Evolutionary conservation across 331 rosid genomes (phyloP).

Genomic region (Arachis monticola): DNA sequence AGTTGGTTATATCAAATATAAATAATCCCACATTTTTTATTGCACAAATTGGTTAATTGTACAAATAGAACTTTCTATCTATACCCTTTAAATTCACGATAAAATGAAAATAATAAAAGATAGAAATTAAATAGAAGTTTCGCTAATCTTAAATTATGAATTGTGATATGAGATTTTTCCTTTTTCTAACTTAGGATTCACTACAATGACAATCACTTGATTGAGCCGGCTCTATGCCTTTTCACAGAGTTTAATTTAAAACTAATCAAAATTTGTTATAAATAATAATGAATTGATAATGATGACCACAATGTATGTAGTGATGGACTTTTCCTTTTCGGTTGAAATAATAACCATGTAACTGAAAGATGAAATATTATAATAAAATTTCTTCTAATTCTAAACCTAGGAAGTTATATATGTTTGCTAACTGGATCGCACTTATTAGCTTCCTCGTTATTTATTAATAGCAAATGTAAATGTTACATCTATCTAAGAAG

Average conservation of each 20-base stretch:
- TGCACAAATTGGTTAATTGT: neutral
- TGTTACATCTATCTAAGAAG: neutral
- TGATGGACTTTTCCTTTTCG: neutral
- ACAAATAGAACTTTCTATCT: neutral
- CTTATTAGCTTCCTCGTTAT: neutral
- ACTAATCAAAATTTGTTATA: neutral
- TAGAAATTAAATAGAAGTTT: neutral
- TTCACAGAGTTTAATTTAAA: slow-evolving; percentile 1
- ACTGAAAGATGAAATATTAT: neutral
- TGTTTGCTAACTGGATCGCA: slow-evolving; percentile 10
- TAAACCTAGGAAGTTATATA: neutral
- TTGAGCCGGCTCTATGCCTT: neutral
- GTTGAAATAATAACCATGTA: neutral
- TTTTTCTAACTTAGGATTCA: neutral
- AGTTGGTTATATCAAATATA: neutral
- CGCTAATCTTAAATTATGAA: neutral
- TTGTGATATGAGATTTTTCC: neutral
- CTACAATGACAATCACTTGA: neutral
- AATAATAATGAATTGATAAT: neutral
- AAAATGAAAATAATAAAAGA: neutral
- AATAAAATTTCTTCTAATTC: neutral
- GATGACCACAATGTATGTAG: neutral
- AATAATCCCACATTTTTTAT: no score
- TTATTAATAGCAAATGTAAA: neutral
- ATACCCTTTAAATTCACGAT: neutral